A percentile compares a stretch with the other conserved stretches of the same genome.
phyloP scores from a whole-genome alignment of 208 protist species.

The Naegleria gruberi region DNA sequence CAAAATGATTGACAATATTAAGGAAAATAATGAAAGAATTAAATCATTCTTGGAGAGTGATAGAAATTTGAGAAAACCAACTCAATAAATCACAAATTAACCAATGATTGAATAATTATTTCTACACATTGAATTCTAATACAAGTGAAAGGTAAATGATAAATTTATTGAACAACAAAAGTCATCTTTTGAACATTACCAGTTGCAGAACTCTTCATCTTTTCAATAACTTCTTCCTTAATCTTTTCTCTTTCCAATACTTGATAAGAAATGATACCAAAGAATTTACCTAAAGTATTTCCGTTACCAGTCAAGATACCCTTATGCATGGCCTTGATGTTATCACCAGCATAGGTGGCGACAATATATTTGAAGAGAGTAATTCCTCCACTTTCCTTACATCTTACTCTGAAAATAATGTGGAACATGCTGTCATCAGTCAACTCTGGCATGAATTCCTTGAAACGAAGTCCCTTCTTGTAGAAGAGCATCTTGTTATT shows the following conservation, averaged over 20 bases:
- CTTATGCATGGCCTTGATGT: background rate
- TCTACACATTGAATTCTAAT: no score
- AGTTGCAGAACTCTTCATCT: background rate
- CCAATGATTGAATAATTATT: no score
- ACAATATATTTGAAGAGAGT: background rate
- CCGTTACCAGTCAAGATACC: background rate
- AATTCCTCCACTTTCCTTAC: background rate
- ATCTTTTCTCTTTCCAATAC: background rate
- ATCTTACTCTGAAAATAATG: background rate
- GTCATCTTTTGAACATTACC: background rate
- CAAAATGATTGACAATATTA: background rate
- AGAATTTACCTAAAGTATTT: background rate
- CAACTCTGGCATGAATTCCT: background rate
- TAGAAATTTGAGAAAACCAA: background rate
- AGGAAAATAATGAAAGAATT: background rate
- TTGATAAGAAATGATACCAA: background rate
- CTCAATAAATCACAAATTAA: no score
- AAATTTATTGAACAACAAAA: background rate
- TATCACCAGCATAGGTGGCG: background rate
- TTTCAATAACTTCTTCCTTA: background rate
- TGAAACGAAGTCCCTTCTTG: background rate
- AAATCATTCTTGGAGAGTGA: background rate
- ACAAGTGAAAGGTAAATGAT: no score
- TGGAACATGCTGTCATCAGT: background rate
- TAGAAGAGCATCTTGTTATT: background rate